Evolutionary conservation across 768 basidiomycete species (phyloP), one percentile per base, ranked within the genome.

Genomic region (Mycena vulgaris): DNA sequence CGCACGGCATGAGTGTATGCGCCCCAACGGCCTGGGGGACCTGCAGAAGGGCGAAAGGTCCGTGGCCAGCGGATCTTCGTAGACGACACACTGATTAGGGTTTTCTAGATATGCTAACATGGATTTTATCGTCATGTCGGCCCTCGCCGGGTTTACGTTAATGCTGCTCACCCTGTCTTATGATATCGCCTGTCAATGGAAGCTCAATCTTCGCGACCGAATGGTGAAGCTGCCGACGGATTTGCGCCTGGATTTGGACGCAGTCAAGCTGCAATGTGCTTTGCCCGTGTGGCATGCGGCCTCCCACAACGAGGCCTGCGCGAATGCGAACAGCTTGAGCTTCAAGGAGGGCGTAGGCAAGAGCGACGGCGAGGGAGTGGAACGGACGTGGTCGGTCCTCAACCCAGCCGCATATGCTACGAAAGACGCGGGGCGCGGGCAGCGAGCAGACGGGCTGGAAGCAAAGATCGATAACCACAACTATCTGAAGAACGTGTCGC

Each of bases 131-230:
- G 56, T 78, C 1, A 56, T 70, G 10, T 75, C 69, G 0, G 28
- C 62, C 1, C 17, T 77, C 11, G 17, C 42, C 4, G 64, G 62
- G 2, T 21, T 69, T 5, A 53, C 33, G 0, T 23, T 58, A 2
- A 28, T 55, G 49, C 40, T 23, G 17, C 33, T 72, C 1, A n/a
- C 58, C 4, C 27, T 74, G 1, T 69, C 74, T 3, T 79, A 79
- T 49, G 78, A 79, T 53, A 79, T 79, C 28, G 71, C 68, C 1
- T 79, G 78, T 35, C 78, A 79, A 39, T 79, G 69, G 47, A n/a
- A 61, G 11, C 28, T 57, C 42, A 63, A 60, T 2, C 28, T 68
- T 5, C 31, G 48, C 3, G 16, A 19, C 3, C 70, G 70, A 9
- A 2, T 35, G 33, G 33, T 13, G 6, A 13, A 6, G 7, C 33